Base-by-base conservation (phyloP, 331 rosid genomes). In the Arachis monticola region DNA sequence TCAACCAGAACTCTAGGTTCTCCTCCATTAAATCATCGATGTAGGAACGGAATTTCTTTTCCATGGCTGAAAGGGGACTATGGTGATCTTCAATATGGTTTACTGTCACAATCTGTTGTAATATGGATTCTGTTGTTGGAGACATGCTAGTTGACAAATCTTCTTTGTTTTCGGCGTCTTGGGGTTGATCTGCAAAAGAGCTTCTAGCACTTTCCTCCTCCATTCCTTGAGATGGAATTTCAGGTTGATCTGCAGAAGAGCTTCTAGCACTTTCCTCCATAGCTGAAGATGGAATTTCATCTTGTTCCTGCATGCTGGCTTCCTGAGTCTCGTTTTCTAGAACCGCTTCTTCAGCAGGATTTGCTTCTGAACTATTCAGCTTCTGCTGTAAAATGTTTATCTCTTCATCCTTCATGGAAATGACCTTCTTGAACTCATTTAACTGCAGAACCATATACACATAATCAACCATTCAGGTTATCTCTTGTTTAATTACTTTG, bases 1-100 rank as follows among this genome's bases (percentile, higher is more conserved):
- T 89, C 81, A 95, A 67, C 99, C 98, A 95, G 74, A 92, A 92
- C 79, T 92, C 97, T 9, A 95, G 83, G 80, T 92, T 92, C 80
- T 80, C 91, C 78, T 92, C 96, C 51, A 90, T 84, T 22, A 90
- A 77, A 40, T 70, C 82, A 56, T 95, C 93, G 2, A 95, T 88
- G 57, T 86, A 72, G 0, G 89, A 75, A 0, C 96, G 96, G 32
- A 86, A 80, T 78, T 81, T 90, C 77, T 81, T 92, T 80, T 87
- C 90, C 44, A 77, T 50, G 11, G 75, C 70, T 59, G 92, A 85
- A 77, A 83, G 77, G 60, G 79, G 30, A 70, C 8, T 45, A 45
- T 61, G 75, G 8, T 65, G 66, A 57, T 60, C 78, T 0, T 58
- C 67, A 53, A 44, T 70, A 6, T 65, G 69, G 55, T 14, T 74